phyloP scores from a whole-genome alignment of 2,329 filamentous ascomycete species.

The Fusarium sp. region DNA sequence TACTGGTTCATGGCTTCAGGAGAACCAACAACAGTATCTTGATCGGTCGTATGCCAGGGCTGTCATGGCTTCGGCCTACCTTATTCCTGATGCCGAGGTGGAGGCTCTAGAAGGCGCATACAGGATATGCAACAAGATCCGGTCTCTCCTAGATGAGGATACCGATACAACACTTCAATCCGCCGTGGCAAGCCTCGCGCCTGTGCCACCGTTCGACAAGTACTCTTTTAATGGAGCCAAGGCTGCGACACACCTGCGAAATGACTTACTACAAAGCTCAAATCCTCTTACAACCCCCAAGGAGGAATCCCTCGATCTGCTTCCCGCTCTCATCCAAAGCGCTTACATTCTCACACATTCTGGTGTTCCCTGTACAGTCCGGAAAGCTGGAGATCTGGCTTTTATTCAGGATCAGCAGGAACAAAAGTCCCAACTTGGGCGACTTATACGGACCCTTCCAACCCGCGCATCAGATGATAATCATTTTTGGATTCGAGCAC shows the following conservation, averaged over 20 bases:
- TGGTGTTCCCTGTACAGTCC: conserved; percentile 66
- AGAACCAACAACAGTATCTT: conserved; percentile 72
- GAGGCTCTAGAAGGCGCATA: conserved; percentile 74
- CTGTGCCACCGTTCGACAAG: conserved; percentile 53
- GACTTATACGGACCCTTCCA: conserved; percentile 69
- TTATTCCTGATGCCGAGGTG: conserved; percentile 71
- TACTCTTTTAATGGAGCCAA: conserved; percentile 43
- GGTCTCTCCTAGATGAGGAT: conserved; percentile 70
- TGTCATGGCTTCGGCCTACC: conserved; percentile 77
- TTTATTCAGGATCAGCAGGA: conserved; percentile 75
- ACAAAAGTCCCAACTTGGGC: conserved; percentile 72
- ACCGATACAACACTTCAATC: conserved; percentile 67
- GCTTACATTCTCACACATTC: conserved; percentile 69
- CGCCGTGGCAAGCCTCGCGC: conserved; percentile 62
- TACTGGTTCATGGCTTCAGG: conserved; percentile 70
- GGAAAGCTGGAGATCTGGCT: conserved; percentile 72
- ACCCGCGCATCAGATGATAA: conserved; percentile 71
- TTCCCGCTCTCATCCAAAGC: conserved; percentile 75
- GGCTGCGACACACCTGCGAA: conserved; percentile 53
- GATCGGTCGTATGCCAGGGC: conserved; percentile 77
- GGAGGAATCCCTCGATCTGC: conserved; percentile 67
- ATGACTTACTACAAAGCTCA: conserved; percentile 68
- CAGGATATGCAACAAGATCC: conserved; percentile 70
- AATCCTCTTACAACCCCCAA: conserved; percentile 77
- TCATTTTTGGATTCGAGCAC: conserved; percentile 72